A percentile compares a stretch with the other conserved stretches of the same genome.
These are phyloP conservation scores for Leptomonas seymouri DNA, from an alignment of 208 protist genomes.

Conservation along the genomic window DNA sequence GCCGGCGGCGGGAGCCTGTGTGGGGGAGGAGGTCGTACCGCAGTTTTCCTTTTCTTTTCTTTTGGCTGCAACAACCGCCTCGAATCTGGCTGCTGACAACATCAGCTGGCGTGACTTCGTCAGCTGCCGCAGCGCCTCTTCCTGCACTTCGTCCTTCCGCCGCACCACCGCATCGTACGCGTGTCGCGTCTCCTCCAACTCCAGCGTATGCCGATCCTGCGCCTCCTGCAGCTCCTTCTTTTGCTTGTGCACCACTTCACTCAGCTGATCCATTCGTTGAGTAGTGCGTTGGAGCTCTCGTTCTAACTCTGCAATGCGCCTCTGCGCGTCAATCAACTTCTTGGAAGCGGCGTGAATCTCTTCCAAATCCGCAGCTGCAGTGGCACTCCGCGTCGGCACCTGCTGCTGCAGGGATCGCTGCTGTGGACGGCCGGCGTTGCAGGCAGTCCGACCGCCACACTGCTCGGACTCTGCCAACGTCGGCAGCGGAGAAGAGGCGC, in stretches of 20 bases:
- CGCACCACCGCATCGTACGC: slow-evolving; percentile 45
- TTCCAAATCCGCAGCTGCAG: not conserved
- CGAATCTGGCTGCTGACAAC: slow-evolving; percentile 42
- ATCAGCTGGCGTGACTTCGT: slow-evolving; percentile 51
- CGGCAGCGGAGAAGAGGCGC: too few relatives aligned
- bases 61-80: slow-evolving; percentile 37
- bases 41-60: slow-evolving; percentile 24
- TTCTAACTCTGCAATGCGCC: slow-evolving; percentile 37
- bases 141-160: slow-evolving; percentile 54
- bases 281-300: slow-evolving; percentile 41
- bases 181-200: slow-evolving; percentile 49
- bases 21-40: not conserved
- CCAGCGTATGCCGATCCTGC: slow-evolving; percentile 44
- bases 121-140: slow-evolving; percentile 54
- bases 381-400: not conserved
- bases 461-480: too few relatives aligned
- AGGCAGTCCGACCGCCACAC: too few relatives aligned
- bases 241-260: slow-evolving; percentile 44
- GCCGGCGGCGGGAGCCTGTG: not conserved
- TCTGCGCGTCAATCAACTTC: slow-evolving; percentile 23
- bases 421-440: too few relatives aligned
- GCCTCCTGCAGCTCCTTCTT: slow-evolving; percentile 41
- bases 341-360: not conserved
- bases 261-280: slow-evolving; percentile 53
- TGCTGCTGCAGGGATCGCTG: not conserved